Conservation (phyloP, 768 basidiomycete genomes). For the Macrocybe gigantea region DNA sequence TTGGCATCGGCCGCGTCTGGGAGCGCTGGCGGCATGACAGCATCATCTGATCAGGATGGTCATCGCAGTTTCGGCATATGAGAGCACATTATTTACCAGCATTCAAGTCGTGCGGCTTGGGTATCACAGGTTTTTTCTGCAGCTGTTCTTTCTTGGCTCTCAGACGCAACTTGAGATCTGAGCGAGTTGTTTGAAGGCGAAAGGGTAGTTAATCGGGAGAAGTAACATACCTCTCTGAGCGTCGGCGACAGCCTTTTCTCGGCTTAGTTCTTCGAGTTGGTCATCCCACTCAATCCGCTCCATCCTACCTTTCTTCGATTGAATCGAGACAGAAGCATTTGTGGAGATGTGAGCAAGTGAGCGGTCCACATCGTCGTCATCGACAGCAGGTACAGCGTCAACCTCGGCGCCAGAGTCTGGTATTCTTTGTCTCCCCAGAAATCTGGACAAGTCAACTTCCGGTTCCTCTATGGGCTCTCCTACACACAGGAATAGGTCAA, state of each 20-base stretch:
- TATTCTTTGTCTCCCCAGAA: slow-evolving; percentile 58
- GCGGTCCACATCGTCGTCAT: slow-evolving; percentile 58
- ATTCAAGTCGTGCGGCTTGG: slow-evolving; percentile 30
- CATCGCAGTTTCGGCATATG: not conserved
- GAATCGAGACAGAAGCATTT: slow-evolving; percentile 10
- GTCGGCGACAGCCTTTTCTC: slow-evolving; percentile 70
- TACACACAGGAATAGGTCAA: slow-evolving; percentile 12
- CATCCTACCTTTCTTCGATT: slow-evolving; percentile 56
- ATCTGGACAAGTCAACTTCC: slow-evolving; percentile 64
- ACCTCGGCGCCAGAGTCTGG: slow-evolving; percentile 28
- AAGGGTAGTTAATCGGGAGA: not conserved
- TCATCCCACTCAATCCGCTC: slow-evolving; percentile 66
- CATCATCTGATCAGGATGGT: not conserved
- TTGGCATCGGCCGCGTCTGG: slow-evolving; percentile 1
- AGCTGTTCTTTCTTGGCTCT: slow-evolving; percentile 48
- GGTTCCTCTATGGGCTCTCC: slow-evolving; percentile 66
- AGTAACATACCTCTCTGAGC: slow-evolving; percentile 58
- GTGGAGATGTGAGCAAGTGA: slow-evolving; percentile 49
- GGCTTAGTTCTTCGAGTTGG: slow-evolving; percentile 55
- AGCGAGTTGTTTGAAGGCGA: not conserved
- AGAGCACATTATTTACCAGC: slow-evolving; percentile 16
- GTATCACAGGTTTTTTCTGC: slow-evolving; percentile 25
- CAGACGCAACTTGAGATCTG: slow-evolving; percentile 58
- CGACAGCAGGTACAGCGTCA: slow-evolving; percentile 12
- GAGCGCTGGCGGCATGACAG: slow-evolving; percentile 13